phyloP scores from a whole-genome alignment of 2,329 filamentous ascomycete species.

The Xylariaceae sp. region DNA sequence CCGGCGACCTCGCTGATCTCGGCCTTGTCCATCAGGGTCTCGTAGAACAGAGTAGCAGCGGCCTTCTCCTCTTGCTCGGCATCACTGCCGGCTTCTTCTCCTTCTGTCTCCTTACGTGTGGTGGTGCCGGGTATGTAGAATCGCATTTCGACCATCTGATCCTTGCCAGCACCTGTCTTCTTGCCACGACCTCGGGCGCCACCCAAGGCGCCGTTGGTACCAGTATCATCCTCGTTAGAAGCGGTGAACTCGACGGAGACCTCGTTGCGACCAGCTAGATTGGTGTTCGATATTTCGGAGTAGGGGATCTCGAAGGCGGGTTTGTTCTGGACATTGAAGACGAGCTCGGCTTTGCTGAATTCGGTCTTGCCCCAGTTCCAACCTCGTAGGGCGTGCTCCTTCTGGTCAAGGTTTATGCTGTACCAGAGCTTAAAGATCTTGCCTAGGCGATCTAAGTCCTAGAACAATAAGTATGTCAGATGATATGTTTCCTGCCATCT shows the following conservation, averaged over 20 bases:
- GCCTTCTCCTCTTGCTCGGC: constrained; percentile 81
- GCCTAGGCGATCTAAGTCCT: constrained; percentile 79
- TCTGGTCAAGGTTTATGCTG: constrained; percentile 84
- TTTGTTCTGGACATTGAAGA: constrained; percentile 95
- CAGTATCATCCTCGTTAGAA: constrained; percentile 65
- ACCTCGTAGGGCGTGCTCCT: constrained; percentile 89
- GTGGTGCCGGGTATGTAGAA: constrained; percentile 96
- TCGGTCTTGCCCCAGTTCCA: constrained; percentile 99
- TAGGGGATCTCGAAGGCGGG: constrained; percentile 97
- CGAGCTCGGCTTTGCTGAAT: constrained; percentile 89
- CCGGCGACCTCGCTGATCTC: constrained; percentile 99
- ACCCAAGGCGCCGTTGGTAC: constrained; percentile 68
- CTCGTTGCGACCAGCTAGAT: constrained; percentile 94
- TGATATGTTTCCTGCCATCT: too few relatives aligned
- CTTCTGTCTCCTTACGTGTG: constrained; percentile 69
- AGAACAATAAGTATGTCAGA: neutral
- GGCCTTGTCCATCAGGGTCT: constrained; percentile 95
- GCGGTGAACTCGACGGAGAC: constrained; percentile 91
- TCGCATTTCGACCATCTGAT: constrained; percentile 96
- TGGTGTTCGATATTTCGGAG: constrained; percentile 96
- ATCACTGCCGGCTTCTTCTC: constrained; percentile 67
- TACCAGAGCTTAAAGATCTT: constrained; percentile 99
- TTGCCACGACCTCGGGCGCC: constrained; percentile 74
- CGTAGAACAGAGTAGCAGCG: constrained; percentile 95
- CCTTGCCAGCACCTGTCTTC: constrained; percentile 82